Conservation (phyloP, 2,329 filamentous ascomycete species). For the Fusarium drepaniforme region DNA sequence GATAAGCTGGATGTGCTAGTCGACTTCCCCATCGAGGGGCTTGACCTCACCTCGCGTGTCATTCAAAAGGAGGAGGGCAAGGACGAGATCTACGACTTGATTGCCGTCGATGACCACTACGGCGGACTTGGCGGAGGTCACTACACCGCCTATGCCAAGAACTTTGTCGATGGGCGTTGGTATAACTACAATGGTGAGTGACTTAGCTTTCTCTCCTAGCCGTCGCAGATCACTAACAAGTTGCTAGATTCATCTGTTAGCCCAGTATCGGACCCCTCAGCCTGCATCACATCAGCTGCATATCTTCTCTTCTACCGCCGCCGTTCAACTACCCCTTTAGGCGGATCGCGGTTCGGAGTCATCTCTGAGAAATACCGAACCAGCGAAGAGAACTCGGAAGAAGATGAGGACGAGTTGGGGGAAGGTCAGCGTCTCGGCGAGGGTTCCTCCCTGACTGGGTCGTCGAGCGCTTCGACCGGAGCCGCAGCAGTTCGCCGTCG, state of each 20-base stretch:
- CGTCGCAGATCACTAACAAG: constrained; percentile 53
- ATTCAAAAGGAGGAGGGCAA: constrained; percentile 85
- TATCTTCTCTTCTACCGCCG: constrained; percentile 98
- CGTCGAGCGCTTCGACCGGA: constrained; percentile 87
- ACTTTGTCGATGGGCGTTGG: constrained; percentile 90
- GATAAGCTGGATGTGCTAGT: constrained; percentile 94
- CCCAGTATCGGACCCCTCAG: constrained; percentile 68
- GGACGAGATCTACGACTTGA: constrained; percentile 88
- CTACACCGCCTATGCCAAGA: constrained; percentile 95
- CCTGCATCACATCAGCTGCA: constrained; percentile 80
- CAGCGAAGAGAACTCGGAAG: constrained; percentile 58
- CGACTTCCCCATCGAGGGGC: constrained; percentile 88
- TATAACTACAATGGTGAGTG: constrained; percentile 94
- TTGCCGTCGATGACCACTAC: constrained; percentile 96
- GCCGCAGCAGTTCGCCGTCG: constrained; percentile 79
- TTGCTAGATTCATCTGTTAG: constrained; percentile 79
- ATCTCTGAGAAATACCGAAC: constrained; percentile 75
- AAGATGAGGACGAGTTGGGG: constrained; percentile 69
- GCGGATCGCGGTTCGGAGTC: constrained; percentile 79
- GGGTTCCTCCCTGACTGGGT: constrained; percentile 88
- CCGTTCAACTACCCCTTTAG: constrained; percentile 80
- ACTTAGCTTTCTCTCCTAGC: not conserved
- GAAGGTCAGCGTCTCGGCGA: constrained; percentile 89
- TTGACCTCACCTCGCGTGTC: constrained; percentile 86
- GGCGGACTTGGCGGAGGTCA: constrained; percentile 94